Percentiles rank a stretch among this genome's conserved stretches.
Conservation (phyloP, 1,284 basidiomycete genomes). For the Cryptococcus sp. region DNA sequence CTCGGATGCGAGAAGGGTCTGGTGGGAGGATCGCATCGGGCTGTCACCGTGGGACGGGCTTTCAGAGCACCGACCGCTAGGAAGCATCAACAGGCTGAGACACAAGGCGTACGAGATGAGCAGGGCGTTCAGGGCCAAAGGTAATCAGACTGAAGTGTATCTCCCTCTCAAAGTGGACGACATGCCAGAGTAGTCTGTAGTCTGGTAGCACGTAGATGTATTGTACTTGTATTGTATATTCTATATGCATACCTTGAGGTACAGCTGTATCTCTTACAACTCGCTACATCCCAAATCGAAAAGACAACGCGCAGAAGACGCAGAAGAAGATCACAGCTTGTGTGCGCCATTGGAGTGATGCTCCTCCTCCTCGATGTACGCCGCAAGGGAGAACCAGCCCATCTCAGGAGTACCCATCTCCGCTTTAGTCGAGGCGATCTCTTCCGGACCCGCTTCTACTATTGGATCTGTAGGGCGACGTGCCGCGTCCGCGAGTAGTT, state of each 20-base stretch:
- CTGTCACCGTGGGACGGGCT: constrained; percentile 24
- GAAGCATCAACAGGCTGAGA: constrained; percentile 24
- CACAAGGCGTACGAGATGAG: constrained; percentile 25
- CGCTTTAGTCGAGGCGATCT: constrained; percentile 37
- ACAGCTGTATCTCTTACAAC: too few relatives aligned
- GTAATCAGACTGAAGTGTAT: constrained; percentile 20
- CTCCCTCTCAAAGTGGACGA: constrained; percentile 16
- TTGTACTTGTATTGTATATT: too few relatives aligned
- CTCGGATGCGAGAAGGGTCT: constrained; percentile 19
- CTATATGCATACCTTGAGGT: too few relatives aligned
- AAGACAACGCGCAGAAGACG: too few relatives aligned
- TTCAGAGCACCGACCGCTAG: constrained; percentile 20
- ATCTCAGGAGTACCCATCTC: constrained; percentile 47
- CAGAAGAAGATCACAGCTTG: constrained; percentile 13
- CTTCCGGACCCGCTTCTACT: constrained; percentile 35
- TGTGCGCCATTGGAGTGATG: constrained; percentile 39
- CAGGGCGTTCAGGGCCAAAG: constrained; percentile 12
- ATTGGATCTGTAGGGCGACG: constrained; percentile 26
- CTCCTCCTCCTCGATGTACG: constrained; percentile 47
- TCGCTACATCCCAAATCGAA: too few relatives aligned
- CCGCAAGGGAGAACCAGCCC: constrained; percentile 46
- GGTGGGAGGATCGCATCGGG: constrained; percentile 27
- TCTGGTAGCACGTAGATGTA: too few relatives aligned
- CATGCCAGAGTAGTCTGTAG: constrained; percentile 20
- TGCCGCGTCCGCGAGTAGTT: constrained; percentile 45